phyloP scores from a whole-genome alignment of 2,329 filamentous ascomycete species.

The Atkinsonella texensis region DNA sequence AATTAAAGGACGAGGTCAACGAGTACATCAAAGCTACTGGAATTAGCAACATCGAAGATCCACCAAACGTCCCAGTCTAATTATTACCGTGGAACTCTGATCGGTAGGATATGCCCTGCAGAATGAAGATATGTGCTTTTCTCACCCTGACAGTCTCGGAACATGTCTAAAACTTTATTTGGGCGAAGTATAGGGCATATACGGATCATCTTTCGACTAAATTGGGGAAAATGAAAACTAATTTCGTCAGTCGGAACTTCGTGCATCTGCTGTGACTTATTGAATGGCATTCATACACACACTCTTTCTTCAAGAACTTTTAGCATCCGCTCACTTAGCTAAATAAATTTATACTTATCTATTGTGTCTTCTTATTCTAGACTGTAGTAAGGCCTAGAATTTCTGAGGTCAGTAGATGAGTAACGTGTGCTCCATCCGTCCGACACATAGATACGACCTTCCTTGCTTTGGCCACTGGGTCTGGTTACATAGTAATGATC shows the following conservation, averaged over 20 bases:
- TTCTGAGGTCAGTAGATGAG: too few species aligned
- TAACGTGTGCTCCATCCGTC: too few species aligned
- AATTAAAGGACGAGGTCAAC: neutral
- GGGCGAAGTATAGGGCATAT: too few species aligned
- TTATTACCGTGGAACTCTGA: neutral
- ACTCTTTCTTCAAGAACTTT: neutral
- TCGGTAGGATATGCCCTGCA: neutral
- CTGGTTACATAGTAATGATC: too few species aligned
- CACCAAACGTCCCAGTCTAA: neutral
- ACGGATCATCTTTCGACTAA: too few species aligned
- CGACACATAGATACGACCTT: too few species aligned
- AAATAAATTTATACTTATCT: too few species aligned
- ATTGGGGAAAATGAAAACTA: neutral
- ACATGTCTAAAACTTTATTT: too few species aligned
- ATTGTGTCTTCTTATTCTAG: too few species aligned
- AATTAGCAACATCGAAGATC: neutral
- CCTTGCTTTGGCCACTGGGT: too few species aligned
- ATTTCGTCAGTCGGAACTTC: neutral
- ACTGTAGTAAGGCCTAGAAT: too few species aligned
- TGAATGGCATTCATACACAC: neutral
- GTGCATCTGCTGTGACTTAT: neutral
- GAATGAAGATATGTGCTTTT: neutral
- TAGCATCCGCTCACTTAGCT: neutral
- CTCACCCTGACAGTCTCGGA: too few species aligned
- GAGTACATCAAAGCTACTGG: neutral